Evolutionary conservation across 805 yeast genomes (phyloP).

Genomic region (Ogataea corticis): DNA sequence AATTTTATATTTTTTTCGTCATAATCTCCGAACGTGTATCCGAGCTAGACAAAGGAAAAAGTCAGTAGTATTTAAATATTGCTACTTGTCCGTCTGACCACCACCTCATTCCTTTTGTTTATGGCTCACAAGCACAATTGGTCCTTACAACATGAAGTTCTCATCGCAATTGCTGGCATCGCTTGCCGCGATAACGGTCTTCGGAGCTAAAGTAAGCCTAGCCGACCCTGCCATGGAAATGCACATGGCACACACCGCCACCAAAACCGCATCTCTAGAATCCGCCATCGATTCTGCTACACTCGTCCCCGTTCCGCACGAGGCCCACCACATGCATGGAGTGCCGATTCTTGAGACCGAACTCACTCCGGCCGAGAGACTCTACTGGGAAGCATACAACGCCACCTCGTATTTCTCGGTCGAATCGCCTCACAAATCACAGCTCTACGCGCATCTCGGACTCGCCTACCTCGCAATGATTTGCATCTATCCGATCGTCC

Average conservation of each 20-base stretch:
- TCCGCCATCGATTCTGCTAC: constrained; percentile 3
- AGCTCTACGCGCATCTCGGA: constrained; percentile 56
- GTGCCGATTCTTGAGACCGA: constrained; percentile 68
- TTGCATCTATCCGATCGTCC: constrained; percentile 63
- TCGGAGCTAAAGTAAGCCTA: background rate
- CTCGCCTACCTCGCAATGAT: constrained; percentile 46
- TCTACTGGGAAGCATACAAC: constrained; percentile 77
- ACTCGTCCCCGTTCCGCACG: constrained; percentile 48
- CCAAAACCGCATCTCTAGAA: background rate
- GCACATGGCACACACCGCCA: constrained; percentile 10
- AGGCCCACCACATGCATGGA: constrained; percentile 58
- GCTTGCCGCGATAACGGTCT: background rate
- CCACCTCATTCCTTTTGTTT: background rate
- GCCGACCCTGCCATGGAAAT: constrained; percentile 8
- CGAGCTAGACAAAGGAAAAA: too few relatives aligned
- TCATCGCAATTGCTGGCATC: background rate
- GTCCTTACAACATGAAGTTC: background rate
- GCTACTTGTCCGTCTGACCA: too few relatives aligned
- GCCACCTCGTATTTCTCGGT: constrained; percentile 72
- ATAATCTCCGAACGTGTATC: background rate
- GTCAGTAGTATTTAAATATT: too few relatives aligned
- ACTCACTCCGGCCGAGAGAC: constrained; percentile 68
- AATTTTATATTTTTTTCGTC: background rate
- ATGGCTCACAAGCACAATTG: background rate
- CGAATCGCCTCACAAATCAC: constrained; percentile 47